Percentiles rank a stretch among this genome's conserved stretches.
Conservation (phyloP, 192 early-diverging fungal genomes). For the Coemansia sp. region DNA sequence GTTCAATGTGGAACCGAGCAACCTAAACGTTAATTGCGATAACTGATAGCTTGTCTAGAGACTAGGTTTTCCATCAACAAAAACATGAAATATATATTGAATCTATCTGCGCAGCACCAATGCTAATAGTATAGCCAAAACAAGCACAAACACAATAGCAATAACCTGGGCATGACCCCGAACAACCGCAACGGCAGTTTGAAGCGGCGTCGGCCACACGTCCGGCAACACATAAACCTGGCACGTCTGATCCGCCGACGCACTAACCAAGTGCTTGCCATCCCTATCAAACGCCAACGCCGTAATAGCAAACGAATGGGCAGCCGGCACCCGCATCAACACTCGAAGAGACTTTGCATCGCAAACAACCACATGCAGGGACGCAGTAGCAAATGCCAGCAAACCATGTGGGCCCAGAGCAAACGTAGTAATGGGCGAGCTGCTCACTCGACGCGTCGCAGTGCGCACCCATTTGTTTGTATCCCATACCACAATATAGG, state of each 20-base stretch:
- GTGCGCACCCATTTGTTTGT: slow-evolving; percentile 29
- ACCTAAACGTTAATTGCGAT: too few species aligned
- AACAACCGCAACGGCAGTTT: slow-evolving; percentile 5
- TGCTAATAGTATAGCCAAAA: slow-evolving; percentile 20
- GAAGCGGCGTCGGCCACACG: slow-evolving; percentile 39
- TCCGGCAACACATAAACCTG: slow-evolving; percentile 60
- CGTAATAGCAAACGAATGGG: slow-evolving; percentile 81
- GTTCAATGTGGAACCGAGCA: too few species aligned
- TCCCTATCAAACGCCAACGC: slow-evolving; percentile 70
- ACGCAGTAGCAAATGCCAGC: slow-evolving; percentile 71
- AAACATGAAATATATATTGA: too few species aligned
- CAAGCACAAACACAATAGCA: slow-evolving; percentile 23
- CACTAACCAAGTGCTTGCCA: slow-evolving; percentile 68
- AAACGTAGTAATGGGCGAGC: slow-evolving; percentile 45
- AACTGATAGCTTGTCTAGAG: too few species aligned
- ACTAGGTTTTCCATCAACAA: too few species aligned
- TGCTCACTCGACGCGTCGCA: slow-evolving; percentile 22
- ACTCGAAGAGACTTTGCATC: slow-evolving; percentile 62
- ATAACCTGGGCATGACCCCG: slow-evolving; percentile 28
- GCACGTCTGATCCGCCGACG: slow-evolving; percentile 78
- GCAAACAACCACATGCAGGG: slow-evolving; percentile 68
- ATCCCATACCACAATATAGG: slow-evolving; percentile 47
- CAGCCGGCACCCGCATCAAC: slow-evolving; percentile 62
- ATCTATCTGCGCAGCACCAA: too few species aligned
- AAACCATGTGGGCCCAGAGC: slow-evolving; percentile 66